These are phyloP conservation scores for Paxillus ammoniavirescens DNA, from an alignment of 768 basidiomycete species.

Conservation along the genomic window DNA sequence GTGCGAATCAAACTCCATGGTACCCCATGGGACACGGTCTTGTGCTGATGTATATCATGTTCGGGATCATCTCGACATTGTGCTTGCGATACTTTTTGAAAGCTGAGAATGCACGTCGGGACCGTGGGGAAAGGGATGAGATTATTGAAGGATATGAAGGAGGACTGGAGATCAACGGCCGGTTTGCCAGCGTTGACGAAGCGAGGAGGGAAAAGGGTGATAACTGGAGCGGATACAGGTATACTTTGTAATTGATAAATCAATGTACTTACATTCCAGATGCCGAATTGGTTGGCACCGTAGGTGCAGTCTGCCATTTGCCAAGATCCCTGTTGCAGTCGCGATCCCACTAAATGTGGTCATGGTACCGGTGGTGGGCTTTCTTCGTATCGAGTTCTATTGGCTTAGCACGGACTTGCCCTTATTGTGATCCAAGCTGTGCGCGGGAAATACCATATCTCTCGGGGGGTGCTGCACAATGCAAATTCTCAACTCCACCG, in stretches of 20 bases:
- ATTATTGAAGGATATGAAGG: conserved; percentile 44
- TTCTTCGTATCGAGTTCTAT: background rate
- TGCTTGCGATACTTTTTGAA: conserved; percentile 43
- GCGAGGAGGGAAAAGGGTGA: conserved; percentile 73
- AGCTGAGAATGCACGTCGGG: conserved; percentile 63
- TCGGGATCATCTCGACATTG: conserved; percentile 53
- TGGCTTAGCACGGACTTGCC: background rate
- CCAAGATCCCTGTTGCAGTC: background rate
- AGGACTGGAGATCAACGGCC: conserved; percentile 50
- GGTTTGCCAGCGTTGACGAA: conserved; percentile 56
- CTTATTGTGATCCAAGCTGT: background rate
- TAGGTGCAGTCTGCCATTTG: background rate
- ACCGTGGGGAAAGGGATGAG: conserved; percentile 68
- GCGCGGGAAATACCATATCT: background rate
- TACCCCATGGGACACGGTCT: conserved; percentile 61
- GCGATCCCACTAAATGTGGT: too few relatives aligned
- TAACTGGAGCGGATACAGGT: conserved; percentile 74
- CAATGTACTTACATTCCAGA: background rate
- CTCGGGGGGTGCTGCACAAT: background rate
- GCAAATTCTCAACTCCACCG: background rate
- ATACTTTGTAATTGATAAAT: conserved; percentile 44
- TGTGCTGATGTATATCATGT: conserved; percentile 68
- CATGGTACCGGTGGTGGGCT: background rate
- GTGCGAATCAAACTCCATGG: conserved; percentile 63
- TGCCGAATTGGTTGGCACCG: background rate